Base-by-base conservation (phyloP, 1,284 basidiomycete genomes). In the Caloboletus firmus region DNA sequence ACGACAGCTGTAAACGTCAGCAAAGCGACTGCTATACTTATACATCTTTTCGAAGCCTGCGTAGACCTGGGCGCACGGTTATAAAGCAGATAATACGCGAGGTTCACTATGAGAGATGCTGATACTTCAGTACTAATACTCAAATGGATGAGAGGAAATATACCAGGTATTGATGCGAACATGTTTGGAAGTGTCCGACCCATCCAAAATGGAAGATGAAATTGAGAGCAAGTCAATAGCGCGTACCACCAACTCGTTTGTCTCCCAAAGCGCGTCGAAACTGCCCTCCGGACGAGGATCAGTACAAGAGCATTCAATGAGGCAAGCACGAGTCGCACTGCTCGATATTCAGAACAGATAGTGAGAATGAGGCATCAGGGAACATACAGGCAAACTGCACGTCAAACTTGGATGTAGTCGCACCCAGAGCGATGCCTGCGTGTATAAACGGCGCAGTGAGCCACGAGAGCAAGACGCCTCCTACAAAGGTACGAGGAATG, bases 131-230 rank as follows among this genome's bases (percentile, higher is more conserved):
- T 39, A 43, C 15, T 35, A 13, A 4, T 20, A 34, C 24, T n/a
- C 11, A 37, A 37, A 39, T 20, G 32, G 24, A 54, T 18, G 36
- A 15, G 20, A 12, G 46, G 26, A 5, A 20, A 67, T 81, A 49
- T 59, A 95, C 93, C 87, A 49, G 87, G 83, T 10, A 90, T 78
- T 18, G 96, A 76, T 4, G 94, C 94, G 58, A 95, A 85, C 83
- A 95, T 95, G 70, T 99, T 99, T 0, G 96, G 95, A 15, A 98
- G 74, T 0, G 96, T 97, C 44, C 96, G 77, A 4, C 93, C 85
- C 73, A 93, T 89, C 87, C 94, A 99, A 71, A 94, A 99, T 4
- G 87, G 85, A 12, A 95, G 71, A 70, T 98, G 96, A 68, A 98
- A 98, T 68, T 97, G 94, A 0, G 84, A 83, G 55, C 85, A 80